Percentiles rank a stretch among this genome's conserved stretches.
Conservation (phyloP, 805 yeast genomes). For the Saccharomycopsis synnaedendra region DNA sequence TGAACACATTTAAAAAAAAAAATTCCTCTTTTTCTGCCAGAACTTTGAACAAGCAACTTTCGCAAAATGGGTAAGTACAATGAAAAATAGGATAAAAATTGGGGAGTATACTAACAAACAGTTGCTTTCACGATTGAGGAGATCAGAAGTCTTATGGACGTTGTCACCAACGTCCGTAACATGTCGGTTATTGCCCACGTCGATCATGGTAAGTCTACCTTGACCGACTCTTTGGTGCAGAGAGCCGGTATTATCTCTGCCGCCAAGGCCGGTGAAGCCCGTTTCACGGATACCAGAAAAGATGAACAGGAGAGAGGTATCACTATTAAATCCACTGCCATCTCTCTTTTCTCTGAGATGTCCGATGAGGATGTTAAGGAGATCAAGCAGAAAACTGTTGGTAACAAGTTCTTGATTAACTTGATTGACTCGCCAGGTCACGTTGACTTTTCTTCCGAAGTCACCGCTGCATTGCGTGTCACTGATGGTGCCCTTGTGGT, state of each 20-base stretch:
- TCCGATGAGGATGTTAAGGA: slow-evolving; percentile 74
- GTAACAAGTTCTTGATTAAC: slow-evolving; percentile 93
- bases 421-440: slow-evolving; percentile 99
- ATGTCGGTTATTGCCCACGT: slow-evolving; percentile 99
- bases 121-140: slow-evolving; percentile 24
- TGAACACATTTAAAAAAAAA: not conserved
- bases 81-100: too few species aligned
- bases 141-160: slow-evolving; percentile 99
- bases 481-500: slow-evolving; percentile 99
- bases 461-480: slow-evolving; percentile 98
- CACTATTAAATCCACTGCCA: slow-evolving; percentile 97
- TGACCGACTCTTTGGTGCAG: slow-evolving; percentile 98
- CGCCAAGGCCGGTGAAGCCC: slow-evolving; percentile 99
- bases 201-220: slow-evolving; percentile 99
- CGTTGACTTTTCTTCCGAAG: slow-evolving; percentile 99
- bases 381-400: slow-evolving; percentile 78
- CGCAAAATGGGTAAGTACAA: not conserved
- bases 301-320: slow-evolving; percentile 99
- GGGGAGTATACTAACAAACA: not conserved
- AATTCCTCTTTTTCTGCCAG: not conserved
- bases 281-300: slow-evolving; percentile 99
- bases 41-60: not conserved
- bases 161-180: slow-evolving; percentile 99
- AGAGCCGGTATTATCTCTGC: slow-evolving; percentile 99
- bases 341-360: slow-evolving; percentile 88